Percentiles rank a stretch among this genome's conserved stretches.
phyloP scores from a whole-genome alignment of 2,329 filamentous ascomycete genomes.

The Monosporascus sp. region DNA sequence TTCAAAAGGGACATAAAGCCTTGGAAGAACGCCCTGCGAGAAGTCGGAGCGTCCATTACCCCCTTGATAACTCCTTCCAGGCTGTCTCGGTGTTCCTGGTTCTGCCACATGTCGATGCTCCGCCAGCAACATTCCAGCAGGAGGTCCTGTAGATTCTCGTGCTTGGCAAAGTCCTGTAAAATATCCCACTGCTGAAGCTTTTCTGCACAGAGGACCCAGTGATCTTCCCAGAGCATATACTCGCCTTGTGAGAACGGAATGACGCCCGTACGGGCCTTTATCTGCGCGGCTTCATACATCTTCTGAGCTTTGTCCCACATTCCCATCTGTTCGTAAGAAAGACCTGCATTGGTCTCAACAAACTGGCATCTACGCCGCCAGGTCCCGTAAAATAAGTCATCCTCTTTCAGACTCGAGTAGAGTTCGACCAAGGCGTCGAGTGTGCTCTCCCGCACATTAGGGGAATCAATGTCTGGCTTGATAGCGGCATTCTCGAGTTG shows the following conservation, averaged over 20 bases:
- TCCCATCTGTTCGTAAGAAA: slow-evolving; percentile 97
- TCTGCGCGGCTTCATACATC: slow-evolving; percentile 93
- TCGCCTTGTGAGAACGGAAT: slow-evolving; percentile 93
- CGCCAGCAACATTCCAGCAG: slow-evolving; percentile 94
- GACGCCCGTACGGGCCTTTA: slow-evolving; percentile 94
- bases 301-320: slow-evolving; percentile 99
- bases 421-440: slow-evolving; percentile 92
- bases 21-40: slow-evolving; percentile 92
- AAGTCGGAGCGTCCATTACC: slow-evolving; percentile 94
- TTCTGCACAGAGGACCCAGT: slow-evolving; percentile 96
- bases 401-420: slow-evolving; percentile 85
- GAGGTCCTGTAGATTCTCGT: slow-evolving; percentile 97
- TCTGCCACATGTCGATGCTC: slow-evolving; percentile 91
- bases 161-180: slow-evolving; percentile 93
- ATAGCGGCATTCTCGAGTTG: slow-evolving; percentile 88
- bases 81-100: slow-evolving; percentile 77
- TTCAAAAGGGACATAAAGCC: slow-evolving; percentile 96
- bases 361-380: slow-evolving; percentile 95
- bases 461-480: slow-evolving; percentile 76
- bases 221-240: slow-evolving; percentile 99
- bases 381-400: slow-evolving; percentile 95
- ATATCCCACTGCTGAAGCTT: slow-evolving; percentile 99
- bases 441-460: slow-evolving; percentile 84
- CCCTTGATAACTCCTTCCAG: slow-evolving; percentile 93
- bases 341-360: slow-evolving; percentile 91